A percentile compares a stretch with the other conserved stretches of the same genome.
Evolutionary conservation across 352 stramenopile species (phyloP).

Genomic region (Peronosclerospora sorghi): DNA sequence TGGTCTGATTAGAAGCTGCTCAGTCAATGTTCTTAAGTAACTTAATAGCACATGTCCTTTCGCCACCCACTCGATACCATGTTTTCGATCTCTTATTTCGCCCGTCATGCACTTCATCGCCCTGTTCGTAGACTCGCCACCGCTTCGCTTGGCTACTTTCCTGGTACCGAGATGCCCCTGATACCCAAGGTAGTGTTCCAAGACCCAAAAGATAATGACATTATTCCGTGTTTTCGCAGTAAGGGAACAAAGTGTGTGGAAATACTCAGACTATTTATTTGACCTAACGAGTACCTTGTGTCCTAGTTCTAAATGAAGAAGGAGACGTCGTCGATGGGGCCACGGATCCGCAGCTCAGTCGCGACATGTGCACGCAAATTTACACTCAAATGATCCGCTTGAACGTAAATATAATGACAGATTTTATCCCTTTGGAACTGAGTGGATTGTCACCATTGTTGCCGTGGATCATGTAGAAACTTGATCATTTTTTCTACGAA

Average conservation of each 20-base stretch:
- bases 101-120: conserved; percentile 1
- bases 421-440: too few species aligned
- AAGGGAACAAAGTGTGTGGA: conserved; percentile 4
- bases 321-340: conserved; percentile 68
- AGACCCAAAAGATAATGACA: conserved; percentile 66
- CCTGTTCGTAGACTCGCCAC: conserved; percentile 5
- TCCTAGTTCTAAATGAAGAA: conserved; percentile 70
- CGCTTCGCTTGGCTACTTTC: conserved; percentile 38
- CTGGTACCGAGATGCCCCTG: conserved; percentile 80
- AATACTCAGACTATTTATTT: neutral
- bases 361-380: conserved; percentile 73
- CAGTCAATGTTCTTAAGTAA: too few species aligned
- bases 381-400: conserved; percentile 81
- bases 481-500: conserved; percentile 97
- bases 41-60: conserved; percentile 14
- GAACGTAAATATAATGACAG: conserved; percentile 36
- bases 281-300: neutral
- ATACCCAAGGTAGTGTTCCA: conserved; percentile 83
- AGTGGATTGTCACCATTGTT: too few species aligned
- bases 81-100: conserved; percentile 9
- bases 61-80: conserved; percentile 4
- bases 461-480: conserved; percentile 45
- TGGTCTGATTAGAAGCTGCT: conserved; percentile 19
- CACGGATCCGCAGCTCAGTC: conserved; percentile 59
- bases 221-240: conserved; percentile 87